Percentiles rank a stretch among this genome's conserved stretches.
These are phyloP conservation scores for Larix kaempferi DNA, from an alignment of 75 land plant genomes.

Conservation along the genomic window DNA sequence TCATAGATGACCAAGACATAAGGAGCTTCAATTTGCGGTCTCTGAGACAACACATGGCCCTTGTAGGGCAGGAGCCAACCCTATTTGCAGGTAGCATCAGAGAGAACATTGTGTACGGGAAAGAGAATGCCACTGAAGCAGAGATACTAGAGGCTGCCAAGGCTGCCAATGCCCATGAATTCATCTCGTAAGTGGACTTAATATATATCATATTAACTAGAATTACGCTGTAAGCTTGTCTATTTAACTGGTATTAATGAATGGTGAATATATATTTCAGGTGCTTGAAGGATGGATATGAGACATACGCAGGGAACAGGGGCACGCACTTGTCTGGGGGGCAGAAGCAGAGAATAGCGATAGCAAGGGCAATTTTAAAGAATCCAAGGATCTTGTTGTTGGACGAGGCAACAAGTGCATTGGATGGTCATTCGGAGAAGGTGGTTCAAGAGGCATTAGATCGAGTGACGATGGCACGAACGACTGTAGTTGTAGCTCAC, in stretches of 20 bases:
- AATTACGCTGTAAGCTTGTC: no score
- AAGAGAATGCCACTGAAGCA: conserved; percentile 31
- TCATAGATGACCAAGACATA: conserved; percentile 24
- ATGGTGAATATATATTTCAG: conserved; percentile 29
- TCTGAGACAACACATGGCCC: conserved; percentile 29
- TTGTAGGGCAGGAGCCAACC: conserved; percentile 53
- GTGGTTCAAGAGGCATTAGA: conserved; percentile 24
- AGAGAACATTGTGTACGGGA: conserved; percentile 35
- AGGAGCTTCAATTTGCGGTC: conserved; percentile 17
- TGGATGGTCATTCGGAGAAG: conserved; percentile 68
- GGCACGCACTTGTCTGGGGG: conserved; percentile 64
- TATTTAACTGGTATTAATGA: no score
- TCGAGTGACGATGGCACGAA: conserved; percentile 55
- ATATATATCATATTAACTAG: not conserved
- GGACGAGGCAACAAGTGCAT: conserved; percentile 69
- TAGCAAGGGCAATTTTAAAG: conserved; percentile 64
- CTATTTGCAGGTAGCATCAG: conserved; percentile 38
- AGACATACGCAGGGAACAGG: conserved; percentile 48
- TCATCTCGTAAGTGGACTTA: conserved; percentile 27
- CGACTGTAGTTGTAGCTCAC: conserved; percentile 70
- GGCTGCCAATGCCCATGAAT: conserved; percentile 42
- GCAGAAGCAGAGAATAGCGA: conserved; percentile 69
- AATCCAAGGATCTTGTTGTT: conserved; percentile 55
- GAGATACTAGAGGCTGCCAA: conserved; percentile 37
- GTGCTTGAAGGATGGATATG: conserved; percentile 52